Conservation (phyloP, 768 basidiomycete genomes). For the Mycena polygramma region DNA sequence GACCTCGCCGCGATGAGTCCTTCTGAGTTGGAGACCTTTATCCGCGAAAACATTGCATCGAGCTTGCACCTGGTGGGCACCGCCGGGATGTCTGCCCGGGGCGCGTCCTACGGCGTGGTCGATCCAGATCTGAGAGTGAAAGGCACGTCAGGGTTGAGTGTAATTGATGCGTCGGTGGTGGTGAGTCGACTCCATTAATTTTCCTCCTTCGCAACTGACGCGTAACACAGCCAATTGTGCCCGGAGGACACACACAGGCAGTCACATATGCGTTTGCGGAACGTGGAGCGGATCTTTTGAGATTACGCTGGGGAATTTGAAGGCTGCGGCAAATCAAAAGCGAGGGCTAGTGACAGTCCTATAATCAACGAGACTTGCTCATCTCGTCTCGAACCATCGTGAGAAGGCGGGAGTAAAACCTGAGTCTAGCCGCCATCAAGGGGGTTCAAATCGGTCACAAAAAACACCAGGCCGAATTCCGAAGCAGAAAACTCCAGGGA, state of each 20-base stretch:
- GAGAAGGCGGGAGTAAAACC: too few species aligned
- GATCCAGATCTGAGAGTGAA: constrained; percentile 14
- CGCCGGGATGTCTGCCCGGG: constrained; percentile 17
- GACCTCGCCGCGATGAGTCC: neutral
- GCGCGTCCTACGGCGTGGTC: constrained; percentile 13
- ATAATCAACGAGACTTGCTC: too few species aligned
- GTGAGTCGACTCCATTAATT: neutral
- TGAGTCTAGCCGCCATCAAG: too few species aligned
- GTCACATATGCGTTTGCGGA: constrained; percentile 3
- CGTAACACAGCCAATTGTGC: neutral
- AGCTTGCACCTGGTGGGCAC: constrained; percentile 5
- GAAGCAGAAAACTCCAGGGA: too few species aligned
- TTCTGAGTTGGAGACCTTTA: neutral
- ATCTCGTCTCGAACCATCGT: too few species aligned
- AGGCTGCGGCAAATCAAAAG: too few species aligned
- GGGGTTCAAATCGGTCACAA: too few species aligned
- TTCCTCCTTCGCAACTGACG: neutral
- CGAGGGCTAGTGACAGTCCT: too few species aligned
- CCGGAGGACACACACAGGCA: neutral
- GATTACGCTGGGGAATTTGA: neutral
- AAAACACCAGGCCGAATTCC: too few species aligned
- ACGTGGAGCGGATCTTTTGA: neutral
- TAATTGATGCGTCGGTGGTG: constrained; percentile 3
- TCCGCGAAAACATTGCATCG: neutral
- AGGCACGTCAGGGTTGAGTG: neutral